Percentiles rank a stretch among this genome's conserved stretches.
These are phyloP conservation scores for Nannochloris sp. DNA, from an alignment of 139 green algal species.

Conservation along the genomic window DNA sequence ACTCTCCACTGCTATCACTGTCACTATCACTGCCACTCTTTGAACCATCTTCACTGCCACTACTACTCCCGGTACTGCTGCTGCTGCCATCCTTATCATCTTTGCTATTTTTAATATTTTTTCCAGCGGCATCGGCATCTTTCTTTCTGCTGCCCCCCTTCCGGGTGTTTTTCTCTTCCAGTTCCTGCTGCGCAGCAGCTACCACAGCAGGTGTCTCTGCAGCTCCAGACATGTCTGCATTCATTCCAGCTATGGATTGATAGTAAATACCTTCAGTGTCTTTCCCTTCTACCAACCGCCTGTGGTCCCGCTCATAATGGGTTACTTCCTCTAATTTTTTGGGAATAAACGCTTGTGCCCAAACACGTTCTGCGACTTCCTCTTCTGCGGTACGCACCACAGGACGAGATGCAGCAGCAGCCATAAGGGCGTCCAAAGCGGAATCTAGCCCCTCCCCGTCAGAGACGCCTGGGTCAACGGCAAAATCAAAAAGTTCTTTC, in stretches of 20 bases:
- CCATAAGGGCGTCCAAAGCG: conserved; percentile 67
- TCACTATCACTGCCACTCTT: conserved; percentile 19
- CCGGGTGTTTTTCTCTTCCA: neutral
- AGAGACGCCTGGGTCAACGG: conserved; percentile 81
- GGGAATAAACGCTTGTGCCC: conserved; percentile 89
- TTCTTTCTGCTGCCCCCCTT: neutral
- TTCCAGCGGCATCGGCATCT: neutral
- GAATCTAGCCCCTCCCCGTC: conserved; percentile 48
- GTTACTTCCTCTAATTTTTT: conserved; percentile 79
- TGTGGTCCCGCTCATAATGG: conserved; percentile 80
- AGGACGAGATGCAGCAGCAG: conserved; percentile 32
- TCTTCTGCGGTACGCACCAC: conserved; percentile 20
- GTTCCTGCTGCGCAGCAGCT: conserved; percentile 2
- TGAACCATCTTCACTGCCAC: neutral
- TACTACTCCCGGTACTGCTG: neutral
- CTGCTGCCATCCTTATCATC: conserved; percentile 1
- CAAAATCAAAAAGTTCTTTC: conserved; percentile 96
- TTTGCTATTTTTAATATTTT: neutral
- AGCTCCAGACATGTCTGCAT: conserved; percentile 71
- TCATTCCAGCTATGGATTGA: conserved; percentile 75
- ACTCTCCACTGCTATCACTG: conserved; percentile 19
- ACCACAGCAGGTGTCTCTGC: neutral
- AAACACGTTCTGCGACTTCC: conserved; percentile 31
- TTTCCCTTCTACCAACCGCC: conserved; percentile 44
- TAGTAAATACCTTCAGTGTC: conserved; percentile 91